A percentile compares a stretch with the other conserved stretches of the same genome.
These are phyloP conservation scores for Aspergillus neotritici DNA, from an alignment of 2,329 filamentous ascomycete genomes.

Conservation along the genomic window DNA sequence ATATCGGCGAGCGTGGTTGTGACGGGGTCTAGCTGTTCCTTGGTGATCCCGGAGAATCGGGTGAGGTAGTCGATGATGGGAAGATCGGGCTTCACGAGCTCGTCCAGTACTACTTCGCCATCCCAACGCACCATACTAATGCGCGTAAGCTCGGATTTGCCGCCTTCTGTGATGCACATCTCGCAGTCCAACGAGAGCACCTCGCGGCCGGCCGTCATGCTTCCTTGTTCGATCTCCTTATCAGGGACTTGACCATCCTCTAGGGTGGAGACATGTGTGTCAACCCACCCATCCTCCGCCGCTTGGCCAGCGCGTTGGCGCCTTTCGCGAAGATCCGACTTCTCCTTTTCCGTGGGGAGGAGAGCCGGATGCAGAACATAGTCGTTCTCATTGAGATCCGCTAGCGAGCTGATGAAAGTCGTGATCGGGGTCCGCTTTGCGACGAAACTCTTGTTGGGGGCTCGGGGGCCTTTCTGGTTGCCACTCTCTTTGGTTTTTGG, in stretches of 20 bases:
- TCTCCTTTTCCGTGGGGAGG: constrained; percentile 54
- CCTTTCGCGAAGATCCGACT: constrained; percentile 47
- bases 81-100: constrained; percentile 82
- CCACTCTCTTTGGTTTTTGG: constrained; percentile 66
- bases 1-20: constrained; percentile 81
- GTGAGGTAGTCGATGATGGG: constrained; percentile 93
- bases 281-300: constrained; percentile 67
- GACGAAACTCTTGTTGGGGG: constrained; percentile 61
- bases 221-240: constrained; percentile 68
- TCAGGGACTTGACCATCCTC: constrained; percentile 65
- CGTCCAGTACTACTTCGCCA: constrained; percentile 74
- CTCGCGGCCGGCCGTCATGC: constrained; percentile 73
- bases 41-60: constrained; percentile 84
- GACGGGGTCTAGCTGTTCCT: constrained; percentile 72
- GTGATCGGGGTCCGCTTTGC: constrained; percentile 77
- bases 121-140: constrained; percentile 86
- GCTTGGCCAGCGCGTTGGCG: constrained; percentile 49
- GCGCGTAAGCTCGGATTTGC: constrained; percentile 76
- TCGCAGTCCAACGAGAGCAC: constrained; percentile 88
- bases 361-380: constrained; percentile 78
- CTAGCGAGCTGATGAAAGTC: constrained; percentile 64
- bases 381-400: constrained; percentile 75
- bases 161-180: constrained; percentile 85
- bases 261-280: constrained; percentile 63
- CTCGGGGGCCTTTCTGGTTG: constrained; percentile 51